Evolutionary conservation across 495 filamentous ascomycete genomes (phyloP), one percentile per base, ranked within the genome.

Genomic region (Oleoguttula mirabilis): DNA sequence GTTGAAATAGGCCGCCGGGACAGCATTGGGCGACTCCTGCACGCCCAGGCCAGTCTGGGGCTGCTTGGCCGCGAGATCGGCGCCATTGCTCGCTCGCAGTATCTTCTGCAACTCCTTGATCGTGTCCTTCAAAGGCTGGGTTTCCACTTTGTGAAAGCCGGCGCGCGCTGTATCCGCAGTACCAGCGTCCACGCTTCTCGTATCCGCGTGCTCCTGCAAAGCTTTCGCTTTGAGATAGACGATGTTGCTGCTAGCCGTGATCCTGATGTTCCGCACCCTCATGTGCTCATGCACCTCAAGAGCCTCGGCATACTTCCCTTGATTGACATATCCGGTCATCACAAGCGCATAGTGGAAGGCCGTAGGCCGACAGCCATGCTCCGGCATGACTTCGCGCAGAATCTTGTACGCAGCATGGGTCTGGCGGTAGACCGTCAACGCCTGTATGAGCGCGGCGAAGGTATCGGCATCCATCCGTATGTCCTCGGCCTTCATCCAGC

Each of bases 301-400:
- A 6, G 75, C 72, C 57, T 68, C 72, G 10, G 60, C 57, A 28
- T 64, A 62, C 25, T 76, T 64, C 27, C 66, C 58, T 27, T 57
- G 59, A 23, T 52, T 61, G 32, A 80, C 55, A 48, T 73, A 83
- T 3, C 77, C 82, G 20, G 70, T 66, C 65, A 90, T 76, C 20
- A 88, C 60, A 4, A 85, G 72, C n/a, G 76, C 69, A 56, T 84
- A 92, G 56, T 94, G 85, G 10, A 80, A 67, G 10, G 72, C 66
- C 0, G 72, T 79, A 2, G 75, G 69, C 36, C 70, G 62, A 19
- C 87, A 64, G 4, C 69, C 63, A 5, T 67, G 65, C 15, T 73
- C 62, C 44, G 64, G 68, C 52, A 87, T 67, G 16, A 80, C 69
- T 0, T 62, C 58, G 17, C 64, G 58, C 21, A 95, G 63, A 28